Base-by-base conservation (phyloP, 208 protist species). In the Leishmania braziliensis region DNA sequence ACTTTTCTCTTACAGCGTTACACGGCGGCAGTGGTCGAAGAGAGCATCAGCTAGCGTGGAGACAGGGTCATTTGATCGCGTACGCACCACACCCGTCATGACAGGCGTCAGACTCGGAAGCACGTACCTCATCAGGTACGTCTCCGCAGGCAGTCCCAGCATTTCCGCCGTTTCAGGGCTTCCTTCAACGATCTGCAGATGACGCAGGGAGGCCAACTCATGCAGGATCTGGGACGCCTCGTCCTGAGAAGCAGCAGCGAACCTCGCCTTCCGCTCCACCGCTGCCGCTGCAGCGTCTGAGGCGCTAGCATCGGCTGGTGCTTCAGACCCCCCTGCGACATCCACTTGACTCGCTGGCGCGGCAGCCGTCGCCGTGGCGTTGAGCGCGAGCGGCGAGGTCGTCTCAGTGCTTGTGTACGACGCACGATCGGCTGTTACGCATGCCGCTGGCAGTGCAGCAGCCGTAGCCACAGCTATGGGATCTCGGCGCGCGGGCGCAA, bases 111-210 rank as follows among this genome's bases (percentile, higher is more conserved):
- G 87, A 69, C 89, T 95, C 48, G 97, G 97, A 77, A 99, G 75
- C 20, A 99, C 96, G 69, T 98, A 94, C 74, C 86, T 89, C 96
- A 99, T 99, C 62, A 99, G 80, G 78, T 98, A 99, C 75, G 87
- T 85, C 78, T 98, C 88, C 70, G 90, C 88, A n/a, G 96, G 96
- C 82, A 96, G 68, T 54, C 53, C 10, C 71, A 83, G 80, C 58
- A 87, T 65, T 18, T 70, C 70, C 12, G 26, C 76, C 14, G 78
- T 65, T 9, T 87, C 81, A 5, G 65, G 75, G 33, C 84, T 78
- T 12, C 83, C 77, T 69, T 98, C 95, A 20, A 89, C 74, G 10
- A 97, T 80, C 66, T 95, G 81, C 58, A 86, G 85, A 65, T 92
- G 89, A 26, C 97, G 86, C 75, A 93, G 80, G 58, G 83, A 46